A percentile compares a stretch with the other conserved stretches of the same genome.
Conservation (phyloP, 1,139 yeast genomes). For the Scheffersomyces cryptocercus region DNA sequence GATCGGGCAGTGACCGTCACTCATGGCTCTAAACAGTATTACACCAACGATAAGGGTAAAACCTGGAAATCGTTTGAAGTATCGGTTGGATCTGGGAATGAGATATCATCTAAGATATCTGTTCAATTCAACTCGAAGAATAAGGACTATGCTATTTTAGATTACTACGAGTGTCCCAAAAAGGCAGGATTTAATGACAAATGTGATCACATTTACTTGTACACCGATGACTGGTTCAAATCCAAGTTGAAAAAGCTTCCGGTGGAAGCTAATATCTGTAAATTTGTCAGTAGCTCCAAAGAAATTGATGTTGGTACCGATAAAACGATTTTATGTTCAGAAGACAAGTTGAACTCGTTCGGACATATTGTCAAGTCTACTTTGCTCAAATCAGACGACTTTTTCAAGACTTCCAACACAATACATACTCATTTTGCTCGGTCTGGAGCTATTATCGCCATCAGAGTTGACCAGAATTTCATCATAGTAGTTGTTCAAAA, state of each 20-base stretch:
- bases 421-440: conserved; percentile 25
- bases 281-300: conserved; percentile 48
- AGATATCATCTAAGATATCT: conserved; percentile 14
- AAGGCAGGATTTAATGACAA: conserved; percentile 15
- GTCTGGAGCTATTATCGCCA: conserved; percentile 44
- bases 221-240: conserved; percentile 57
- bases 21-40: conserved; percentile 38
- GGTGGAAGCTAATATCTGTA: conserved; percentile 43
- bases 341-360: conserved; percentile 40
- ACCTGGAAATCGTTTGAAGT: conserved; percentile 52
- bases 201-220: conserved; percentile 43
- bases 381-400: conserved; percentile 53
- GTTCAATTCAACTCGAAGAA: conserved; percentile 42
- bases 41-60: conserved; percentile 59
- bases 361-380: conserved; percentile 45
- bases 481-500: conserved; percentile 51
- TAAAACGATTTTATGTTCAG: conserved; percentile 51
- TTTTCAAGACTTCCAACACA: conserved; percentile 37
- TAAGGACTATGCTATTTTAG: conserved; percentile 40
- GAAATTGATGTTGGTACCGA: conserved; percentile 39
- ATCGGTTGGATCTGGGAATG: conserved; percentile 10
- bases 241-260: conserved; percentile 38
- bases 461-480: conserved; percentile 53
- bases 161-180: conserved; percentile 37
- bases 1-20: conserved; percentile 58